Evolutionary conservation across 768 basidiomycete species (phyloP).

Genomic region (Phaeotremella skinneri): DNA sequence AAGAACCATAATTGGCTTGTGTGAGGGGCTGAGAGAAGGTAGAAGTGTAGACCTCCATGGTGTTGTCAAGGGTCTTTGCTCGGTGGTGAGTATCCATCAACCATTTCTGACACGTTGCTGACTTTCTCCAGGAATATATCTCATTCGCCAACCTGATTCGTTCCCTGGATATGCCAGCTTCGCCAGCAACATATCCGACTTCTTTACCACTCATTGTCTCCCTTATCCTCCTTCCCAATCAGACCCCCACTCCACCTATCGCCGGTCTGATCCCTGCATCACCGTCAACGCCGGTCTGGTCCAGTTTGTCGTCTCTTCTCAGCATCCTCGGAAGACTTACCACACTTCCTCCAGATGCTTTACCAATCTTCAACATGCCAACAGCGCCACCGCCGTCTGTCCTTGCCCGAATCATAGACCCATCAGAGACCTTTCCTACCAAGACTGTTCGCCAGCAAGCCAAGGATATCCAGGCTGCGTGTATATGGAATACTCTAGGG

Average conservation of each 20-base stretch:
- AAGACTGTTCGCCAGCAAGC: constrained; percentile 80
- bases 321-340: constrained; percentile 83
- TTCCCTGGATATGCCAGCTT: constrained; percentile 79
- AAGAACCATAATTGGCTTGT: constrained; percentile 35
- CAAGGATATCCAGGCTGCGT: constrained; percentile 75
- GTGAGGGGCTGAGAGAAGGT: constrained; percentile 42
- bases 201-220: constrained; percentile 85
- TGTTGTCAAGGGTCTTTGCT: constrained; percentile 43
- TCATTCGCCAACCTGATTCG: constrained; percentile 81
- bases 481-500: constrained; percentile 92
- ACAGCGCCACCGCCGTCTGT: constrained; percentile 28
- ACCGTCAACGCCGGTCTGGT: constrained; percentile 59
- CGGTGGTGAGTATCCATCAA: constrained; percentile 33
- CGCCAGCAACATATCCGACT: constrained; percentile 81
- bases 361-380: constrained; percentile 86
- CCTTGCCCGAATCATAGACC: constrained; percentile 41
- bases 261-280: constrained; percentile 46
- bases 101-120: neutral
- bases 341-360: constrained; percentile 81
- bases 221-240: constrained; percentile 76
- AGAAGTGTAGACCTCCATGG: constrained; percentile 46
- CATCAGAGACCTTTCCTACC: constrained; percentile 30
- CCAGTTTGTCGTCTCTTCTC: constrained; percentile 78
- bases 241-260: constrained; percentile 60
- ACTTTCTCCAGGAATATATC: constrained; percentile 51